Evolutionary conservation across 1,284 basidiomycete genomes (phyloP).

Genomic region (Ustilago xerochloae): DNA sequence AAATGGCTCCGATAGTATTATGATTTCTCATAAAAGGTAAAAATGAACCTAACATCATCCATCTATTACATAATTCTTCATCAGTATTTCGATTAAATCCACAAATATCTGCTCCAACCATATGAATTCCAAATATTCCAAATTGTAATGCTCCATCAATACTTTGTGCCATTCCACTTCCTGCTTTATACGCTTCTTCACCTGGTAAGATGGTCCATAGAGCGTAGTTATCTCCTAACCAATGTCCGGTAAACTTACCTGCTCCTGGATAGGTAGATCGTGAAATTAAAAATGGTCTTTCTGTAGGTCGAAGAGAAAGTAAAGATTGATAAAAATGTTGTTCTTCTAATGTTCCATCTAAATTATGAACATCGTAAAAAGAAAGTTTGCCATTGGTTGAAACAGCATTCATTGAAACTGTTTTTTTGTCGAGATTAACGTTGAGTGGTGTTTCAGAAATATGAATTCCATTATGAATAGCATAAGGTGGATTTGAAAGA

Average conservation of each 20-base stretch:
- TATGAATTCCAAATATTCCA: conserved; percentile 71
- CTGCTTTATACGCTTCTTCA: conserved; percentile 38
- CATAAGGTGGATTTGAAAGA: conserved; percentile 71
- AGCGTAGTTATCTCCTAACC: conserved; percentile 77
- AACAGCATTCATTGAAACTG: conserved; percentile 64
- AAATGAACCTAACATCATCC: conserved; percentile 52
- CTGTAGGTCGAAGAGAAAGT: conserved; percentile 30
- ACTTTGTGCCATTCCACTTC: conserved; percentile 70
- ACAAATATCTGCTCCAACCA: conserved; percentile 52
- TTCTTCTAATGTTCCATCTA: conserved; percentile 45
- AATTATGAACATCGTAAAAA: conserved; percentile 67
- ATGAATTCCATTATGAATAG: conserved; percentile 76
- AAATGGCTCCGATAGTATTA: conserved; percentile 50
- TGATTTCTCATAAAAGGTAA: conserved; percentile 53
- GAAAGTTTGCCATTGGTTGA: conserved; percentile 61
- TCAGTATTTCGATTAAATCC: conserved; percentile 74
- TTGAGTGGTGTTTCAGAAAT: conserved; percentile 70
- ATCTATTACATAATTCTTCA: conserved; percentile 76
- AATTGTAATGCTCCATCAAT: conserved; percentile 80
- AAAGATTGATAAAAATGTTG: conserved; percentile 48
- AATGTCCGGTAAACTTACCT: conserved; percentile 42
- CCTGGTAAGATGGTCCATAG: conserved; percentile 73
- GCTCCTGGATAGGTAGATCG: conserved; percentile 56
- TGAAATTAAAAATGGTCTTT: conserved; percentile 56
- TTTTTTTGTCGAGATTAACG: conserved; percentile 66